Percentiles rank a stretch among this genome's conserved stretches.
These are phyloP conservation scores for Gardenia jasminoides DNA, from an alignment of 257 asterid genomes.

Conservation along the genomic window DNA sequence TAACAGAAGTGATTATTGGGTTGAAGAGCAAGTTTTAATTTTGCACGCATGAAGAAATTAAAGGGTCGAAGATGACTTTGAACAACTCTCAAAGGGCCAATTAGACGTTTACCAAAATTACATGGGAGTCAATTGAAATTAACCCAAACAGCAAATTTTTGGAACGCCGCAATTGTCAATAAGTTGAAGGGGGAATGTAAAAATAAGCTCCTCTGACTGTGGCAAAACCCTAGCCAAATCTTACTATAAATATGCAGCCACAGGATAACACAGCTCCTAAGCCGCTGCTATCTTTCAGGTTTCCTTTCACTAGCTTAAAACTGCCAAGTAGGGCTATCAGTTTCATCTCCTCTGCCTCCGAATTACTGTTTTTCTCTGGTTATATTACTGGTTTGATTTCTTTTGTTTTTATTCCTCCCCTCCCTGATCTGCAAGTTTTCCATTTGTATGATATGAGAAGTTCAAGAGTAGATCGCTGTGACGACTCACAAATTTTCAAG, in stretches of 20 bases:
- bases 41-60: too few relatives aligned
- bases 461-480: constrained; percentile 37
- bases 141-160: background rate
- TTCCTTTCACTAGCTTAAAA: background rate
- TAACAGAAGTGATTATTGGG: too few relatives aligned
- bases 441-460: too few relatives aligned
- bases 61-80: too few relatives aligned
- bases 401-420: too few relatives aligned
- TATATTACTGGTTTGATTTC: too few relatives aligned
- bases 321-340: background rate
- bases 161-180: too few relatives aligned
- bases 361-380: background rate
- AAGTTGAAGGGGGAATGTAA: background rate
- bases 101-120: background rate
- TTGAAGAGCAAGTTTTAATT: too few relatives aligned
- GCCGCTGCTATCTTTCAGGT: background rate
- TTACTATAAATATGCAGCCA: background rate
- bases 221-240: background rate
- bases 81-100: background rate
- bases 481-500: constrained; percentile 71
- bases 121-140: background rate
- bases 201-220: background rate
- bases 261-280: background rate
- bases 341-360: background rate
- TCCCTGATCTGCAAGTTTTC: background rate